Percentiles rank a stretch among this genome's conserved stretches.
Evolutionary conservation across 306 rosid genomes (phyloP).

Genomic region (Cucumis cinereus): DNA sequence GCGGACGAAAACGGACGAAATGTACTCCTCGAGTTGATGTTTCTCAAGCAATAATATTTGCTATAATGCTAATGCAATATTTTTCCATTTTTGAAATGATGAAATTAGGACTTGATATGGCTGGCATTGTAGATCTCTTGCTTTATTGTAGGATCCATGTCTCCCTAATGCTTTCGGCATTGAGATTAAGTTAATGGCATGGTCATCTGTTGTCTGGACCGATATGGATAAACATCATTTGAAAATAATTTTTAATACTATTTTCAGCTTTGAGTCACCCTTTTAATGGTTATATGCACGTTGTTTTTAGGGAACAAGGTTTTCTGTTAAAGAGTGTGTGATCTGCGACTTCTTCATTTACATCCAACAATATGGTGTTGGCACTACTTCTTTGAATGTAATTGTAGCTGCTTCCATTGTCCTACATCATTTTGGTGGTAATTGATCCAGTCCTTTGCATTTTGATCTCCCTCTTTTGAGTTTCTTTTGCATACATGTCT

Average conservation of each 20-base stretch:
- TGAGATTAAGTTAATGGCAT: background rate
- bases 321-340: constrained; percentile 69
- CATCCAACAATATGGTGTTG: constrained; percentile 80
- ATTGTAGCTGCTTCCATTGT: constrained; percentile 92
- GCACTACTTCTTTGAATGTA: constrained; percentile 88
- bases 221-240: background rate
- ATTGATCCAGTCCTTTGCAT: background rate
- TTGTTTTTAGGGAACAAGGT: constrained; percentile 58
- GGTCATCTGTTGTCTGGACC: background rate
- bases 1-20: too few species aligned
- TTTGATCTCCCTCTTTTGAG: background rate
- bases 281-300: background rate
- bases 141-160: background rate
- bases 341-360: constrained; percentile 90
- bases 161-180: background rate
- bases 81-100: background rate
- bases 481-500: background rate
- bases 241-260: background rate
- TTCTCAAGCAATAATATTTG: background rate
- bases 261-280: background rate
- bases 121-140: background rate
- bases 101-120: background rate
- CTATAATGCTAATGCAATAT: background rate
- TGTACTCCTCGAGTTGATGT: too few species aligned
- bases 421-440: constrained; percentile 91